Base-by-base conservation (phyloP, 2,329 filamentous ascomycete genomes). In the Periconia macrospinosa region DNA sequence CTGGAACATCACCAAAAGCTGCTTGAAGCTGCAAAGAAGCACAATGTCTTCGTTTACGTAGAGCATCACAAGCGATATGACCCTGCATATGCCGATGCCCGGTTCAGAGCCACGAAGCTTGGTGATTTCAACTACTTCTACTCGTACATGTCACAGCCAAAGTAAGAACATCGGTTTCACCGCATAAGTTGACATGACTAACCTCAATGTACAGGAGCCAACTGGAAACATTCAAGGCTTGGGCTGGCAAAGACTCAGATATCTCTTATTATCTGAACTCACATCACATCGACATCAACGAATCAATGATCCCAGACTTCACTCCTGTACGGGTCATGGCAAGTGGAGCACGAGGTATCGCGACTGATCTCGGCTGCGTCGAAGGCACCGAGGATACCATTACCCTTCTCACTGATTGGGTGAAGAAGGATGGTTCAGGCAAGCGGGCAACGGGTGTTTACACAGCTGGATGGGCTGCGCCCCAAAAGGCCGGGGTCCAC, bases 111-210 rank as follows among this genome's bases (percentile, higher is more conserved):
- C 14, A 78, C 85, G 69, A 86, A 81, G 49, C 80, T 97, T 8
- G 92, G 92, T 60, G 91, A 96, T 77, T 97, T 97, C 85, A 96
- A 96, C 81, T 97, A 97, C 82, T 97, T 96, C 74, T 97, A 96
- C 83, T 89, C 85, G 65, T 97, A 97, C 83, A 96, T 96, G 92
- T 91, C 87, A 47, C 92, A 96, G 80, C 70, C 70, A 18, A 73
- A 73, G 66, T 69, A 59, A 54, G 58, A 23, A 19, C 20, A 37
- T 50, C 43, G 30, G 43, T 9, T n/a, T 35, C 89, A 56, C 18
- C 6, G 10, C 13, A 15, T 14, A 11, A 3, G 27, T 45, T 9
- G 33, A 40, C 23, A 47, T 19, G 37, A 23, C 53, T 52, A 20
- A 95, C 83, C 17, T 89, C 89, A 41, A 89, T 92, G 78, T 90